Base-by-base conservation (phyloP, 2,329 filamentous ascomycete species). In the Graphilbum fragrans region DNA sequence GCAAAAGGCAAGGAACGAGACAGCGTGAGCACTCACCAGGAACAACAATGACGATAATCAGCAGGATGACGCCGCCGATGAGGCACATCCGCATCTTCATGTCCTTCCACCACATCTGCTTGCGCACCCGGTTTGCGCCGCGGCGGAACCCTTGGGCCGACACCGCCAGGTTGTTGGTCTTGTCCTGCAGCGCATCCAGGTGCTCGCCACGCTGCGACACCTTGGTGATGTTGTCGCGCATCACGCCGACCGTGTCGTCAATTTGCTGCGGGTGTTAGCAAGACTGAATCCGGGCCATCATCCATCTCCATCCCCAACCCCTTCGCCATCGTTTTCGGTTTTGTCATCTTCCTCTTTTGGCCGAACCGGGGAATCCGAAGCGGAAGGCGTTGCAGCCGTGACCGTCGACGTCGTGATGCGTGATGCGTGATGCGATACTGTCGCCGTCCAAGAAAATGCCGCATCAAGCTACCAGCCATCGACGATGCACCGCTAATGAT, bases 41-140 rank as follows among this genome's bases (percentile, higher is more conserved):
- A 53, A 96, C 80, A 58, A 98, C 92, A 61, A 98, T 96, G 62
- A 98, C 77, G 53, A 94, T 69, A 52, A 98, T 75, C 54, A 98
- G 72, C 53, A 96, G 75, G 61, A 96, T 82, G 64, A 98, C 83
- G 56, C 88, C 92, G 45, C 80, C 72, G 58, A 94, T 83, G 54
- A 98, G 71, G 67, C 90, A 96, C 72, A 95, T 92, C 63, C 92
- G 81, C 92, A 98, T 98, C 79, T 96, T 96, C 86, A 95, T 94
- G 59, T 96, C 90, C 76, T 96, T 96, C 90, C 88, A 96, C 90
- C 90, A 96, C 90, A 96, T 96, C 65, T 94, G 81, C 72, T 88
- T 90, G 63, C 92, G 80, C 53, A 98, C 90, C 55, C 86, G 74
- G 72, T 96, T 98, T 64, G 93, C 92, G 50, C 92, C 90, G 52